phyloP scores from a whole-genome alignment of 345 rosid genomes.

The Salix caprea region DNA sequence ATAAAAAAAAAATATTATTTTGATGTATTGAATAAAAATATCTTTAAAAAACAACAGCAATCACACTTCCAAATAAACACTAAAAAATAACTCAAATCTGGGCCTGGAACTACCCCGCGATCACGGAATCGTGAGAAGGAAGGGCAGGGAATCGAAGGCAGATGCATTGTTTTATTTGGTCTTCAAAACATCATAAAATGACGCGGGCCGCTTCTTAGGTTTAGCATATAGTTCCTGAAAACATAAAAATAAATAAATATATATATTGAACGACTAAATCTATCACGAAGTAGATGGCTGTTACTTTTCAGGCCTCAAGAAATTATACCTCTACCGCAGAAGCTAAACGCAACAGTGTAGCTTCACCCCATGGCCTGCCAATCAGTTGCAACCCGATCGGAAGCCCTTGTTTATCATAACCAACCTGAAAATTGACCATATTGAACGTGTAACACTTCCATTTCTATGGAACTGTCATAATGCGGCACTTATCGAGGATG shows the following conservation, averaged over 20 bases:
- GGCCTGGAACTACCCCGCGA: too few species aligned
- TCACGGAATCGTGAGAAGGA: not conserved
- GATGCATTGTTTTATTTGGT: slow-evolving; percentile 5
- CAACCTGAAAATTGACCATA: slow-evolving; percentile 42
- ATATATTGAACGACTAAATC: not conserved
- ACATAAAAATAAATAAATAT: not conserved
- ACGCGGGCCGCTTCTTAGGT: slow-evolving; percentile 57
- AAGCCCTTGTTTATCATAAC: slow-evolving; percentile 83
- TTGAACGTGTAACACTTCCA: not conserved
- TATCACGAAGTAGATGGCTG: not conserved
- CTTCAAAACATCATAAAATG: slow-evolving; percentile 54
- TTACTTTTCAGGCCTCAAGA: not conserved
- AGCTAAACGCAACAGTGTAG: slow-evolving; percentile 62
- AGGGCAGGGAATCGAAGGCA: not conserved
- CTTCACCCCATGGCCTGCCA: slow-evolving; percentile 86
- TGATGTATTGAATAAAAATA: too few species aligned
- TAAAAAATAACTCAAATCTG: not conserved
- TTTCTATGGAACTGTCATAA: not conserved
- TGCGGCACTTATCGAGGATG: too few species aligned
- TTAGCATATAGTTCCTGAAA: slow-evolving; percentile 53
- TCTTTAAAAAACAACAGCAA: too few species aligned
- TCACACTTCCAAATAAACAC: too few species aligned
- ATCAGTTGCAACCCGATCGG: slow-evolving; percentile 80
- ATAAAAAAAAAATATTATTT: too few species aligned
- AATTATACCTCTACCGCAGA: slow-evolving; percentile 59